These are phyloP conservation scores for Fagopyrum tataricum DNA, from an alignment of 148 eudicot genomes.

Conservation along the genomic window DNA sequence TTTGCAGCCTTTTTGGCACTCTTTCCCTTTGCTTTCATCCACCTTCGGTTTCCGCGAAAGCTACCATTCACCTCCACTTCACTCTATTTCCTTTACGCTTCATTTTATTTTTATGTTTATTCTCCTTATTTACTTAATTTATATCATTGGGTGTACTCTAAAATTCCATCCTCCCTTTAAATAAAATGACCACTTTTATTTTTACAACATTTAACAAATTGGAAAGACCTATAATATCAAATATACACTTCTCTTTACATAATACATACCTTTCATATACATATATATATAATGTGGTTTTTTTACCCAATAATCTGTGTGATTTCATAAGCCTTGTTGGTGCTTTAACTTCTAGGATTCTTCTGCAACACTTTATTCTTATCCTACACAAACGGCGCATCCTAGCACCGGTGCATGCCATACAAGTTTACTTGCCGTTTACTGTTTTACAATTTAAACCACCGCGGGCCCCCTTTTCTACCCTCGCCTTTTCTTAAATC, in stretches of 20 bases:
- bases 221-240: too few species aligned
- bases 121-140: too few species aligned
- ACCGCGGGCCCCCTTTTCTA: not conserved
- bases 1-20: not conserved
- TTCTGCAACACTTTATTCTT: not conserved
- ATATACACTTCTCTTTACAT: too few species aligned
- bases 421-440: not conserved
- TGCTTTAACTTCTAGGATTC: too few species aligned
- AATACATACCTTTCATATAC: too few species aligned
- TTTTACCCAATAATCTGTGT: too few species aligned
- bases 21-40: not conserved
- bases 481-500: constrained; percentile 8
- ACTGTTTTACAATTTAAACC: not conserved
- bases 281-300: too few species aligned
- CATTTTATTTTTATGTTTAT: not conserved
- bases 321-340: too few species aligned
- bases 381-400: not conserved
- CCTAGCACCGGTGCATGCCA: not conserved
- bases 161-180: too few species aligned
- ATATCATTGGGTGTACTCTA: too few species aligned
- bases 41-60: not conserved
- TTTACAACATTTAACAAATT: too few species aligned
- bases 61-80: not conserved
- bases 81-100: not conserved
- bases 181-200: too few species aligned